A percentile compares a stretch with the other conserved stretches of the same genome.
Conservation (phyloP, 1,284 basidiomycete species). For the Cutaneotrichosporon sp. region DNA sequence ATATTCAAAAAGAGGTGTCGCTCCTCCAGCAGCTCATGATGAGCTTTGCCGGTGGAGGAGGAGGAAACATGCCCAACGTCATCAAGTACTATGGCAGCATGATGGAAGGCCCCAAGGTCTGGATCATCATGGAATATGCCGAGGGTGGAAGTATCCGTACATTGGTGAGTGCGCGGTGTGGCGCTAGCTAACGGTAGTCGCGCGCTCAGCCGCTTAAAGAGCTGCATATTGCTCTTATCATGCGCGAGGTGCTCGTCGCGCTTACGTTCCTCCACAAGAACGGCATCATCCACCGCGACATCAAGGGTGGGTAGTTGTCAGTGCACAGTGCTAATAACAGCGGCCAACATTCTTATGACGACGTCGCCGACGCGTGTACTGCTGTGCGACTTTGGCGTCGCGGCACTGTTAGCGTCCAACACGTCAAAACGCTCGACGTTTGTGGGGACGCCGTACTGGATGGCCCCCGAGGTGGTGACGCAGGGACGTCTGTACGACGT, state of each 20-base stretch:
- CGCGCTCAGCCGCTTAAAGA: conserved; percentile 82
- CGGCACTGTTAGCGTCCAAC: conserved; percentile 78
- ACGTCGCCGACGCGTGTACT: conserved; percentile 74
- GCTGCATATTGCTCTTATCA: conserved; percentile 78
- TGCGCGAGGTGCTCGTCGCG: conserved; percentile 80
- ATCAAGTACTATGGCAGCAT: conserved; percentile 95
- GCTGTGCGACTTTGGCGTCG: conserved; percentile 95
- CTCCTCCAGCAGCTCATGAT: conserved; percentile 74
- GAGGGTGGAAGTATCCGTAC: conserved; percentile 92
- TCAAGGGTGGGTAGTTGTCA: conserved; percentile 58
- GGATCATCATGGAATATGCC: conserved; percentile 99
- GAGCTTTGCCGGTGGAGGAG: conserved; percentile 46
- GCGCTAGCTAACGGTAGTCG: conserved; percentile 61
- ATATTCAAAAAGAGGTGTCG: conserved; percentile 94
- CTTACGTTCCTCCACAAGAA: conserved; percentile 86
- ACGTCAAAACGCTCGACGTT: conserved; percentile 89
- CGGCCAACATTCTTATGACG: conserved; percentile 89
- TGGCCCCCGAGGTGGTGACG: conserved; percentile 95
- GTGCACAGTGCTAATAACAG: conserved; percentile 40
- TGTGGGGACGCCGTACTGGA: conserved; percentile 96
- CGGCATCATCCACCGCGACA: conserved; percentile 91
- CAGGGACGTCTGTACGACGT: conserved; percentile 83
- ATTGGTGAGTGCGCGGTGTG: conserved; percentile 52
- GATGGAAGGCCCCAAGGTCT: conserved; percentile 88
- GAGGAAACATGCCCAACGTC: conserved; percentile 59